phyloP scores from a whole-genome alignment of 768 basidiomycete species.

The Obba rivulosa region DNA sequence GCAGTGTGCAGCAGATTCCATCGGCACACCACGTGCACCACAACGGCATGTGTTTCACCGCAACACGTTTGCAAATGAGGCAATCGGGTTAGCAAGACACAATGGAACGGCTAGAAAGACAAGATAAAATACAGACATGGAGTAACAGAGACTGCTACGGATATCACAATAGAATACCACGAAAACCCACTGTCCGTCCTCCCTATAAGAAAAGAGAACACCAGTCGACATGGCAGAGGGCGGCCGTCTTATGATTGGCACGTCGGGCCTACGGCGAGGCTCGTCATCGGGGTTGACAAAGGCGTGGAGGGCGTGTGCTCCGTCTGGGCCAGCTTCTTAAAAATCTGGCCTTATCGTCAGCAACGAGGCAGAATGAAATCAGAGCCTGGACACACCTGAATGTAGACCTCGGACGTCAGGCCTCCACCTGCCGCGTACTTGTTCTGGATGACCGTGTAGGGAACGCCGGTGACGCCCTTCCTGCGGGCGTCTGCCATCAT shows the following conservation, averaged over 20 bases:
- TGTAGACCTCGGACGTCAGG: conserved; percentile 65
- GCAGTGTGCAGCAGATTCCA: no score
- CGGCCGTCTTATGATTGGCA: no score
- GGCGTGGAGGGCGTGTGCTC: background rate
- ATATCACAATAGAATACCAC: conserved; percentile 2
- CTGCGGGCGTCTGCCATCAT: conserved; percentile 58
- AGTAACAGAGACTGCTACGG: background rate
- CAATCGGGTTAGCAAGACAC: no score
- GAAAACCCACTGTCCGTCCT: conserved; percentile 8
- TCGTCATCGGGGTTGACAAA: no score
- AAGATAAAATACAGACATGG: conserved; percentile 8
- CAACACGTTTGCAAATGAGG: no score
- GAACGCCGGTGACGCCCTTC: conserved; percentile 73
- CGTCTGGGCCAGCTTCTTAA: conserved; percentile 42
- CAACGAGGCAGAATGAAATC: background rate
- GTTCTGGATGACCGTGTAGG: conserved; percentile 72
- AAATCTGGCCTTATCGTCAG: conserved; percentile 26
- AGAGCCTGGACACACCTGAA: conserved; percentile 42
- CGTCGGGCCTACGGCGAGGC: no score
- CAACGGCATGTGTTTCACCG: no score
- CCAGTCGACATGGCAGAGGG: no score
- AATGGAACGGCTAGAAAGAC: background rate
- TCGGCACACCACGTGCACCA: no score
- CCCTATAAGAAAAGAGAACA: conserved; percentile 1
- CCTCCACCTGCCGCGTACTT: conserved; percentile 76